Evolutionary conservation across 164 flowering plant species (phyloP).

Genomic region (Echeveria elegans): DNA sequence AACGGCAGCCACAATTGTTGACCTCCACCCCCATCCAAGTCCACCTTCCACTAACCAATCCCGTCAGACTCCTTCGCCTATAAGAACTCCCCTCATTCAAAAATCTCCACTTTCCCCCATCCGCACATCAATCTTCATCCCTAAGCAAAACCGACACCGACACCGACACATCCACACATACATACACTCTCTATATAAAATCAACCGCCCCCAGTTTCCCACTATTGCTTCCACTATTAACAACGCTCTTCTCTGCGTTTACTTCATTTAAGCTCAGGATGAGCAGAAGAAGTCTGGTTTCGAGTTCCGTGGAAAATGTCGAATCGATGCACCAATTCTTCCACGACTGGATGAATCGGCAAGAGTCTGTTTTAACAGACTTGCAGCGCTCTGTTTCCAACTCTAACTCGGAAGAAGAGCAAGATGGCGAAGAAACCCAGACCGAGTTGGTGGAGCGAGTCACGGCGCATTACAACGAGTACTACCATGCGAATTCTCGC

Average conservation of each 20-base stretch:
- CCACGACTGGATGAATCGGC: slow-evolving; percentile 10
- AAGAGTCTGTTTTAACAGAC: slow-evolving; percentile 7
- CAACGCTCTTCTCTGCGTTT: no score
- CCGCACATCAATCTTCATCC: not conserved
- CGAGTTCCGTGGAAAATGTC: not conserved
- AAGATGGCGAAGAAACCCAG: no score
- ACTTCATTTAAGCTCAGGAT: not conserved
- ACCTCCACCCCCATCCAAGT: no score
- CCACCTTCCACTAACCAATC: no score
- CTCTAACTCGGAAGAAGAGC: not conserved
- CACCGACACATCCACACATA: no score
- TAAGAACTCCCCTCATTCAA: no score
- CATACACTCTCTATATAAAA: no score
- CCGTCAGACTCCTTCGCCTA: no score
- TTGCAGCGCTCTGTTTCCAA: not conserved
- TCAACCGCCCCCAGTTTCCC: no score
- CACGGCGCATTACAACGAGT: slow-evolving; percentile 12
- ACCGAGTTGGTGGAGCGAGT: slow-evolving; percentile 5
- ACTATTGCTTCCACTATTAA: no score
- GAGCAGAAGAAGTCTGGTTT: not conserved
- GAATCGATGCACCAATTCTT: slow-evolving; percentile 1
- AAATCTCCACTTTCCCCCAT: no score
- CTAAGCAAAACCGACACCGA: not conserved
- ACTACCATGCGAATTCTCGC: slow-evolving; percentile 11
- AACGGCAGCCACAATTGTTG: no score